These are phyloP conservation scores for Thielaviopsis populi DNA, from an alignment of 2,329 filamentous ascomycete genomes.

Conservation along the genomic window DNA sequence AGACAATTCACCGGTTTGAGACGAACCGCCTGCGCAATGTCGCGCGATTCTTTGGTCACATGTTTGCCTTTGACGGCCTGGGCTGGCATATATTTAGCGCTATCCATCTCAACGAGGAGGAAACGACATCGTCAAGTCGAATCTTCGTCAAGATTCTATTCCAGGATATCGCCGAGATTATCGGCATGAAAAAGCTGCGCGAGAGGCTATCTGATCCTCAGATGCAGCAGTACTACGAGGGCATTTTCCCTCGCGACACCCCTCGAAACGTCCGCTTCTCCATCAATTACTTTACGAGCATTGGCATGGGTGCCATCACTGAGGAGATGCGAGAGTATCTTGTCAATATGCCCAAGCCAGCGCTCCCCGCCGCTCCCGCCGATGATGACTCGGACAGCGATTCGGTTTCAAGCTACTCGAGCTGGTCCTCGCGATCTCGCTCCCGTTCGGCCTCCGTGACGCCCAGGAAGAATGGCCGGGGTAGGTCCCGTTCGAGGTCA, in stretches of 20 bases:
- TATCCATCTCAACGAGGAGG: constrained; percentile 86
- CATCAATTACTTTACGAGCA: constrained; percentile 98
- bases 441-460: constrained; percentile 31
- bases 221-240: constrained; percentile 62
- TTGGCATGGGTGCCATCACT: constrained; percentile 87
- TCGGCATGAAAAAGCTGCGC: constrained; percentile 69
- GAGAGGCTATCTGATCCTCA: constrained; percentile 63
- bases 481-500: constrained; percentile 18
- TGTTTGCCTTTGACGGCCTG: constrained; percentile 75
- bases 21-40: constrained; percentile 92
- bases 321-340: constrained; percentile 89
- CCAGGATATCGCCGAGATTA: constrained; percentile 74
- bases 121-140: constrained; percentile 88
- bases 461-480: constrained; percentile 21
- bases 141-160: constrained; percentile 99
- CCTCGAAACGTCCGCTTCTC: constrained; percentile 85
- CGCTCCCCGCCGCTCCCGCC: constrained; percentile 50
- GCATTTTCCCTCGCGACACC: constrained; percentile 80
- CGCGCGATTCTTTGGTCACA: constrained; percentile 83
- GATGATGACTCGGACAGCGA: constrained; percentile 50
- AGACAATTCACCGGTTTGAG: constrained; percentile 93
- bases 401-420: constrained; percentile 61
- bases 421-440: constrained; percentile 39
- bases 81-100: constrained; percentile 80
- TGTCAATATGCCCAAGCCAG: constrained; percentile 77